Evolutionary conservation across 805 yeast species (phyloP), one percentile per base, ranked within the genome.

Genomic region (Henningerozyma blattae): DNA sequence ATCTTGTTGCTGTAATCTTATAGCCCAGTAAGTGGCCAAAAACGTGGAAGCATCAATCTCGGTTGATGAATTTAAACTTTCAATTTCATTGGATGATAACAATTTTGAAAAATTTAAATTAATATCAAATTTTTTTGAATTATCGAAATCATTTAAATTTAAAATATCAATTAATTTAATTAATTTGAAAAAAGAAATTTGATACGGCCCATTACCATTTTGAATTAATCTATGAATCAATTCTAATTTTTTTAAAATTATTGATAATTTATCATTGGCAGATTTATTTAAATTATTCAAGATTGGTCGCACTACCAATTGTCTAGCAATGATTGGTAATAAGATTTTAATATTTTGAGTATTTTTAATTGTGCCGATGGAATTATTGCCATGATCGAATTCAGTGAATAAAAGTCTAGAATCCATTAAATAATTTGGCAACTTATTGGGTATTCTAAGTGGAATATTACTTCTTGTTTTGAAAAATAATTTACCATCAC

Each of bases 401-500:
- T 52, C 56, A 14, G 28, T 36, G n/a, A 30, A 8, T 22, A 34
- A 22, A 4, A 18, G 17, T 4, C 13, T 6, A 6, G 20, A 8
- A 2, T 39, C 35, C 3, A 41, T 38, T 2, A 38, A 34, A 3
- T 40, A 34, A 20, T 32, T 28, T 17, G 52, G 46, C 5, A 59
- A 38, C 2, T 47, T 38, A 27, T 51, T 43, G 1, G 87, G 86
- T 9, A 80, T 58, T 30, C 84, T 59, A 20, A 71, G 45, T 25
- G 61, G 58, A 34, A 78, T 64, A 13, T 56, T 51, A 15, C 59
- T 50, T 36, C 64, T 67, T 10, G 68, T 58, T 1, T 63, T 62
- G 54, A 68, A 77, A 2, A 58, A 44, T 13, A 80, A 53, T 30
- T 67, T 72, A 8, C 91, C 91, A 36, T 67, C 67, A 20, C 65